Percentiles rank a stretch among this genome's conserved stretches.
phyloP scores from a whole-genome alignment of 305 asterid species.

The Plantago coronopus region DNA sequence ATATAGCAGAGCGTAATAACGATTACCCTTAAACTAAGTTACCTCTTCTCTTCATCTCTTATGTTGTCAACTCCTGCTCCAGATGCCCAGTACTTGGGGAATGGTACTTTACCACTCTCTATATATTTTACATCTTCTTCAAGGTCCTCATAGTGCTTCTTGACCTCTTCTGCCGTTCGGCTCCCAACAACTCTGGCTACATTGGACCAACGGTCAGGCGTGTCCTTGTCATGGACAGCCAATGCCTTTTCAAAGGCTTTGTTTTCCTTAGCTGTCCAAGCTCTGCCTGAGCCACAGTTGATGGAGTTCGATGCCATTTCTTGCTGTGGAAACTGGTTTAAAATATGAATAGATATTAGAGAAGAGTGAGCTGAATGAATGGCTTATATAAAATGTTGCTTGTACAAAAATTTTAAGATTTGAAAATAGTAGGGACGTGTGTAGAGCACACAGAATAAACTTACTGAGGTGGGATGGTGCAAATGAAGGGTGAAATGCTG shows the following conservation, averaged over 20 bases:
- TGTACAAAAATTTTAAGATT: background rate
- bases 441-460: slow-evolving; percentile 13
- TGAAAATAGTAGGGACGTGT: background rate
- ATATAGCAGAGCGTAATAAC: slow-evolving; percentile 6
- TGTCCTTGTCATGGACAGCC: slow-evolving; percentile 71
- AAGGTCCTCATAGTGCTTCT: slow-evolving; percentile 62
- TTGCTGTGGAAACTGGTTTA: background rate
- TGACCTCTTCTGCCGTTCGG: slow-evolving; percentile 72
- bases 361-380: background rate
- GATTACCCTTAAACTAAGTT: background rate
- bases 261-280: slow-evolving; percentile 75
- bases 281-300: slow-evolving; percentile 30
- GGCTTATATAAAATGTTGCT: background rate
- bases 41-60: slow-evolving; percentile 23
- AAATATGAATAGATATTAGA: background rate
- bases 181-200: slow-evolving; percentile 86
- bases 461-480: slow-evolving; percentile 29
- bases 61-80: slow-evolving; percentile 20
- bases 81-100: slow-evolving; percentile 56
- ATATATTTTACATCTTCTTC: slow-evolving; percentile 59
- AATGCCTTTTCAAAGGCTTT: slow-evolving; percentile 85
- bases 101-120: slow-evolving; percentile 73
- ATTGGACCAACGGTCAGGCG: slow-evolving; percentile 87
- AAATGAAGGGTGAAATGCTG: slow-evolving; percentile 26
- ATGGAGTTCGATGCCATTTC: slow-evolving; percentile 57